Evolutionary conservation across 352 stramenopile genomes (phyloP).

Genomic region (Pythium vanterpoolii): DNA sequence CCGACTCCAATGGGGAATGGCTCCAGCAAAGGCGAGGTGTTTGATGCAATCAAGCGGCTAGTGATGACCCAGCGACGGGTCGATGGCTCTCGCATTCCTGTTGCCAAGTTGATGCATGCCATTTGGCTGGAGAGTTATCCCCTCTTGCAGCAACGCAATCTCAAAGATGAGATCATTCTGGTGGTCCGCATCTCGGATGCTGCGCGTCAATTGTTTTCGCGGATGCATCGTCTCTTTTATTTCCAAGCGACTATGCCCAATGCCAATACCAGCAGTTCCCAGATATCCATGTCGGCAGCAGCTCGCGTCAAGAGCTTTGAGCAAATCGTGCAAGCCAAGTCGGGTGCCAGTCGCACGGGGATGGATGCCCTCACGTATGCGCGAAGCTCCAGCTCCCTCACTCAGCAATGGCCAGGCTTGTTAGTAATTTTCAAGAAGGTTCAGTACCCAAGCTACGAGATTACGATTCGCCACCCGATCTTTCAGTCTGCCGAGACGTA

Average conservation of each 20-base stretch:
- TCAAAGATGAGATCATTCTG: constrained; percentile 38
- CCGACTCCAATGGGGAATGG: constrained; percentile 6
- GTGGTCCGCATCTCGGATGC: constrained; percentile 41
- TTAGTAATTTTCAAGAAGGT: constrained; percentile 75
- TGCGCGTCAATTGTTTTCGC: constrained; percentile 45
- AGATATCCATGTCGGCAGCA: constrained; percentile 6
- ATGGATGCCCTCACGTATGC: constrained; percentile 17
- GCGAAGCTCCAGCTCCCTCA: neutral
- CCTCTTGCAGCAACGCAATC: constrained; percentile 21
- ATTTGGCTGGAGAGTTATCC: constrained; percentile 51
- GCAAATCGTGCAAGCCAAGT: constrained; percentile 14
- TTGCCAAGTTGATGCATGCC: constrained; percentile 53
- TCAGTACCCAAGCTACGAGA: constrained; percentile 49
- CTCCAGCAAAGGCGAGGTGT: constrained; percentile 36
- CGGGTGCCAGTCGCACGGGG: constrained; percentile 1
- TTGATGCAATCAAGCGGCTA: constrained; percentile 39
- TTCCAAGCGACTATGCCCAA: constrained; percentile 43
- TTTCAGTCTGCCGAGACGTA: constrained; percentile 56
- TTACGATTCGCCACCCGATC: constrained; percentile 25
- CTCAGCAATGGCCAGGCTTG: constrained; percentile 68
- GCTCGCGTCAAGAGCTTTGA: constrained; percentile 21
- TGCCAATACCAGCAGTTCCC: neutral
- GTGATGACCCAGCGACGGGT: constrained; percentile 65
- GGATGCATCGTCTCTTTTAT: constrained; percentile 78
- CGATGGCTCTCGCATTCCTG: constrained; percentile 64